These are phyloP conservation scores for Penicillium angulare DNA, from an alignment of 495 filamentous ascomycete genomes.

Conservation along the genomic window DNA sequence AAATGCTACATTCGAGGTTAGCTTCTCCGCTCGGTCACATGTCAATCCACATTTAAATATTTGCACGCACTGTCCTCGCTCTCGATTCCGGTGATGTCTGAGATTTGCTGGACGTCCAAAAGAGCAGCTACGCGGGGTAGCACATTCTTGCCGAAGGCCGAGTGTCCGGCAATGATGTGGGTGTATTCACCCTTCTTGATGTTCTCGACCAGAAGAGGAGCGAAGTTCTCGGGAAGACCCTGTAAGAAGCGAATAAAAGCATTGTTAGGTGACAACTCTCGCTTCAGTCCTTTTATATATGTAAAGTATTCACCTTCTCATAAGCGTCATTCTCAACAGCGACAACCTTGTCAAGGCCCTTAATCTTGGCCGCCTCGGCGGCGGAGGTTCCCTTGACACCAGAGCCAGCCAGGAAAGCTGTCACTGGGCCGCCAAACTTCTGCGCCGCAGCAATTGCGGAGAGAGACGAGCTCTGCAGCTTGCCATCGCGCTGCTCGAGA, in stretches of 20 bases:
- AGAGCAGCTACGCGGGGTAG: slow-evolving; percentile 95
- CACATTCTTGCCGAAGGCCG: slow-evolving; percentile 94
- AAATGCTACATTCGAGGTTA: slow-evolving; percentile 57
- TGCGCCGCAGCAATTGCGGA: slow-evolving; percentile 83
- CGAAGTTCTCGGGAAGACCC: slow-evolving; percentile 92
- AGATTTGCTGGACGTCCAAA: slow-evolving; percentile 88
- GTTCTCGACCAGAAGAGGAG: slow-evolving; percentile 90
- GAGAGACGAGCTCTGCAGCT: slow-evolving; percentile 77
- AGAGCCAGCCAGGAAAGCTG: slow-evolving; percentile 84
- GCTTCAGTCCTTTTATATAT: neutral
- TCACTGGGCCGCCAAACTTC: slow-evolving; percentile 81
- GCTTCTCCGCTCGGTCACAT: slow-evolving; percentile 17
- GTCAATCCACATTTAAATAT: slow-evolving; percentile 6
- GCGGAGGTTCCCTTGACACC: slow-evolving; percentile 72
- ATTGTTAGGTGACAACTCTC: neutral
- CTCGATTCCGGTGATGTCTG: slow-evolving; percentile 83
- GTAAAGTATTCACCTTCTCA: slow-evolving; percentile 64
- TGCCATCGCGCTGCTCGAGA: slow-evolving; percentile 90
- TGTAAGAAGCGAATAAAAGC: slow-evolving; percentile 29
- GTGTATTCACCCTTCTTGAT: slow-evolving; percentile 92
- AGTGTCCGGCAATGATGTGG: slow-evolving; percentile 86
- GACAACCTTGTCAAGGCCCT: slow-evolving; percentile 87
- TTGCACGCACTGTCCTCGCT: slow-evolving; percentile 71
- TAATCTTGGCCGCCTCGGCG: slow-evolving; percentile 82
- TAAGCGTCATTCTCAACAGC: slow-evolving; percentile 85